Percentiles rank a stretch among this genome's conserved stretches.
These are phyloP conservation scores for Harringtonia aguacate DNA, from an alignment of 2,329 filamentous ascomycete species.

Conservation along the genomic window DNA sequence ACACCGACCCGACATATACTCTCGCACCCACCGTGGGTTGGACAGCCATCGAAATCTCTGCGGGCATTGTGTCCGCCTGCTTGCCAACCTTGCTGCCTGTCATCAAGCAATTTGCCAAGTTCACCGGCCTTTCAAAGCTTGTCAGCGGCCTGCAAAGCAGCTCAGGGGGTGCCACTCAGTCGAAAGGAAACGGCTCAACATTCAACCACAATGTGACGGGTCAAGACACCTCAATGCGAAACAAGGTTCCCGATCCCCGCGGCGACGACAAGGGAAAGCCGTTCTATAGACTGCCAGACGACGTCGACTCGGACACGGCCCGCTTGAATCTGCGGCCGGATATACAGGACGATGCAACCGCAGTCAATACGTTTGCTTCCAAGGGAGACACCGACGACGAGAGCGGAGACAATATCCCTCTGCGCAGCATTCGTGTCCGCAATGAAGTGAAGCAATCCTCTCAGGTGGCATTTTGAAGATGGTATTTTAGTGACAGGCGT, in stretches of 20 bases:
- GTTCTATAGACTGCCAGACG: neutral
- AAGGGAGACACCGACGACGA: neutral
- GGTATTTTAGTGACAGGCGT: too few relatives aligned
- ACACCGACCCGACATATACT: constrained; percentile 31
- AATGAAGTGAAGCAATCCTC: neutral
- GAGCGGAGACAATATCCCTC: neutral
- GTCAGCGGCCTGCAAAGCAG: neutral
- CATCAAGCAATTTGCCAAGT: constrained; percentile 12
- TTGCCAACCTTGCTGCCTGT: constrained; percentile 40
- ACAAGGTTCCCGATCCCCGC: neutral
- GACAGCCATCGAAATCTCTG: constrained; percentile 36
- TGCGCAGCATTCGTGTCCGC: neutral
- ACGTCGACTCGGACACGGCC: neutral
- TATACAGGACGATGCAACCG: neutral
- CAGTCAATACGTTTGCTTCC: neutral
- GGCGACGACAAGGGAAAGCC: neutral
- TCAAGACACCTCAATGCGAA: too few relatives aligned
- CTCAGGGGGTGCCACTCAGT: neutral
- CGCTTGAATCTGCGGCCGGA: neutral
- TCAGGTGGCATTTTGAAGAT: too few relatives aligned
- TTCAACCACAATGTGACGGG: too few relatives aligned
- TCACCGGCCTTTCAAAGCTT: neutral
- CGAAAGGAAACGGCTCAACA: neutral
- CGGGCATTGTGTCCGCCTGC: constrained; percentile 41
- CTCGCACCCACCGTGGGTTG: constrained; percentile 34